Evolutionary conservation across 208 protist species (phyloP), one percentile per base, ranked within the genome.

Genomic region (Kentomonas sorsogonicus): DNA sequence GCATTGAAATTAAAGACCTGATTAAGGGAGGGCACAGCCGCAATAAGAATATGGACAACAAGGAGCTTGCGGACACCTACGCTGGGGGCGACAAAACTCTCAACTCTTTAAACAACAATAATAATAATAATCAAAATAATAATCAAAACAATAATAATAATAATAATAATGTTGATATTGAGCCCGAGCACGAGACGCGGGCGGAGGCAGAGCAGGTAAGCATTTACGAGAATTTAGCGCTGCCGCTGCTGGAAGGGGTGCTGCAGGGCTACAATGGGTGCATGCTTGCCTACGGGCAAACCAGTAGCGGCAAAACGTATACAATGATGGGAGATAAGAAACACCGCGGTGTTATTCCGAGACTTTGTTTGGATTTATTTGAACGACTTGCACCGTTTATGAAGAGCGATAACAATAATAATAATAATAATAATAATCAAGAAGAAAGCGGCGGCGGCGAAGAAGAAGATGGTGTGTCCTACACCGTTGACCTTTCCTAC

Each of bases 261-360:
- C 51, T 78, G 47, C 50, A 77, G 13, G 85, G 89, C 16, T 79
- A 79, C 60, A 90, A 95, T 71, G 68, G 72, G 0, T 90, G 87
- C 63, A 77, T 97, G 63, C 94, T 96, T 58, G 87, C 89, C 16
- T 97, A 95, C 64, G 90, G 91, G 13, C 83, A 94, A 50, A 97
- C 89, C 4, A 79, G 81, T 36, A 89, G 86, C 41, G 93, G 94
- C 22, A 98, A 97, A 63, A 97, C 92, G 15, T 93, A 97, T 77
- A 96, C 93, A 4, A 97, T 97, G 79, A 73, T 91, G 47, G 93
- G 94, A 9, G 79, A 68, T 10, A 40, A 60, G 39, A 53, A 75
- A 38, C 72, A 91, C 44, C 67, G 69, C 11, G 93, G 93, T 5
- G 66, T 96, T 20, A 88, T 88, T 25, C 89, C 89, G 15, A 64